Evolutionary conservation across 176 grass and related monocot genomes (phyloP).

Genomic region (Ampelocalamus luodianensis): DNA sequence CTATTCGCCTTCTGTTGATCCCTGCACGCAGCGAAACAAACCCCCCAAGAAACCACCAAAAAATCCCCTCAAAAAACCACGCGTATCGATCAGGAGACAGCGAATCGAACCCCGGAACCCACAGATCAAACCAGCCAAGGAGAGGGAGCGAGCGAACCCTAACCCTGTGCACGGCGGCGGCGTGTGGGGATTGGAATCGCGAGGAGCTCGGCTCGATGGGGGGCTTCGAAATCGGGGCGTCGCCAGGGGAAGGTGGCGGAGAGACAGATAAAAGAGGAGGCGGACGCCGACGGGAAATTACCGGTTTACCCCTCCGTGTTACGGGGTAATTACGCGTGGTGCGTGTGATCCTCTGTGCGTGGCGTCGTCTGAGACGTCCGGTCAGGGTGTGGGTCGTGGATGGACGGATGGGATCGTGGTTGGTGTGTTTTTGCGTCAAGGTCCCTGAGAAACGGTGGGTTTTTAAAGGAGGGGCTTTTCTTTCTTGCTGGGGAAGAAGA

Average conservation of each 20-base stretch:
- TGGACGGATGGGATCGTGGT: slow-evolving; percentile 25
- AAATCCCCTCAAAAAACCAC: not conserved
- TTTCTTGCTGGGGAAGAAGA: slow-evolving; percentile 46
- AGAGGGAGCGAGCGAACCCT: slow-evolving; percentile 31
- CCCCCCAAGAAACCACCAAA: not conserved
- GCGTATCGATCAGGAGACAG: slow-evolving; percentile 29
- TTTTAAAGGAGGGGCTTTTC: slow-evolving; percentile 9
- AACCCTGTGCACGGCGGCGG: slow-evolving; percentile 47
- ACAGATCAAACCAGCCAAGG: slow-evolving; percentile 33
- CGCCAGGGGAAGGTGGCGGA: slow-evolving; percentile 48
- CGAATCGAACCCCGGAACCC: not conserved
- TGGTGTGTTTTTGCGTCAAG: not conserved
- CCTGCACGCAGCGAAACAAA: slow-evolving; percentile 23
- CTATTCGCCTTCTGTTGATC: not conserved
- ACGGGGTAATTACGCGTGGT: not conserved
- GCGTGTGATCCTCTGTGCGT: not conserved
- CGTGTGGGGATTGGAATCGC: slow-evolving; percentile 56
- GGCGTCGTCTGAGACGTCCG: not conserved
- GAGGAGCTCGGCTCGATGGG: slow-evolving; percentile 40
- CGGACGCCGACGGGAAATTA: slow-evolving; percentile 26
- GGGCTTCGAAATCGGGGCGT: slow-evolving; percentile 53
- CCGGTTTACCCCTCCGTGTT: not conserved
- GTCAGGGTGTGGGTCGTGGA: not conserved
- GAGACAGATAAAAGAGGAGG: slow-evolving; percentile 34
- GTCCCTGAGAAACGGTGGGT: not conserved